Evolutionary conservation across 2,329 filamentous ascomycete species (phyloP).

Genomic region (Colletotrichum camelliae): DNA sequence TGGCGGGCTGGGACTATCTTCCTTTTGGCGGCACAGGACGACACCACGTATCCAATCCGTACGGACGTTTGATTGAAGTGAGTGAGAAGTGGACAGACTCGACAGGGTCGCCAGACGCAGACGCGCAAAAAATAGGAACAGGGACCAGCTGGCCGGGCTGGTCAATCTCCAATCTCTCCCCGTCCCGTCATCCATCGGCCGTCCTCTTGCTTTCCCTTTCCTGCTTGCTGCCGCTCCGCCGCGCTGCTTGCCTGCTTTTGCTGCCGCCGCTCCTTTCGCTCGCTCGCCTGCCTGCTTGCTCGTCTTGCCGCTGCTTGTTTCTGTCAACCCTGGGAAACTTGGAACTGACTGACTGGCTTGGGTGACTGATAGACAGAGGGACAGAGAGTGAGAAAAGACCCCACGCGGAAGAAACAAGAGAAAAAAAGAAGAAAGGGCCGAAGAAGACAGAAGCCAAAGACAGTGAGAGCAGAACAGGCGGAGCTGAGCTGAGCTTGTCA

Average conservation of each 20-base stretch:
- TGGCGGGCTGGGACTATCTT: background rate
- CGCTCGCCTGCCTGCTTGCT: background rate
- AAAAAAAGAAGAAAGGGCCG: background rate
- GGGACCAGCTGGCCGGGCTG: constrained; percentile 12
- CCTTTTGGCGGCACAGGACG: constrained; percentile 4
- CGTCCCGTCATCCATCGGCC: constrained; percentile 8
- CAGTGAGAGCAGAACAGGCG: background rate
- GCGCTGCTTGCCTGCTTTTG: background rate
- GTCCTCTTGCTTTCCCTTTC: constrained; percentile 11
- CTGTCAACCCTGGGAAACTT: background rate
- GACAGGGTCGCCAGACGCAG: constrained; percentile 2
- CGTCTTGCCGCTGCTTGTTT: background rate
- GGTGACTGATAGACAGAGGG: background rate
- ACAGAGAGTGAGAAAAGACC: background rate
- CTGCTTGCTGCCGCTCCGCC: background rate
- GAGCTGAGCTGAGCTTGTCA: background rate
- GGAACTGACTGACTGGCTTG: background rate
- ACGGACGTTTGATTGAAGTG: constrained; percentile 11
- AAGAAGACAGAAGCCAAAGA: background rate
- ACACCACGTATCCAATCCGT: background rate
- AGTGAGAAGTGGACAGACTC: constrained; percentile 17
- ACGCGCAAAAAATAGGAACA: constrained; percentile 20
- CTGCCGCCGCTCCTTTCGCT: background rate
- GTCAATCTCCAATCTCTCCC: constrained; percentile 1
- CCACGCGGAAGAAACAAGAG: background rate